A percentile compares a stretch with the other conserved stretches of the same genome.
Conservation (phyloP, 2,329 filamentous ascomycete genomes). For the Macrophomina phaseolina region DNA sequence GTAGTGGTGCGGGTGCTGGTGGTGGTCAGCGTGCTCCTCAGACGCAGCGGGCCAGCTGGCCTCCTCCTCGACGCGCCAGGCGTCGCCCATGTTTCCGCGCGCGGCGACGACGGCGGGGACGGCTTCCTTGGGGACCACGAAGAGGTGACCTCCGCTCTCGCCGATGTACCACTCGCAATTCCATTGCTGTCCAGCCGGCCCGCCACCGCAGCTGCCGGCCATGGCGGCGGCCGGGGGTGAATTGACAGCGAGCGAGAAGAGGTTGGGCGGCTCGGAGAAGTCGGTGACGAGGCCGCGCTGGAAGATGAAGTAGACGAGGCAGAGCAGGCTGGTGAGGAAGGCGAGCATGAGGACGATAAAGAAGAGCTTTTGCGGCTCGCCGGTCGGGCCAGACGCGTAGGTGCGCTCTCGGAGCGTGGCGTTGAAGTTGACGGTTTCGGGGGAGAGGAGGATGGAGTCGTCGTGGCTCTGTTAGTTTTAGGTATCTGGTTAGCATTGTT, state of each 20-base stretch:
- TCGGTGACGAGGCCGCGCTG: constrained; percentile 72
- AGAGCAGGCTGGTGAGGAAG: constrained; percentile 70
- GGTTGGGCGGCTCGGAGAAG: constrained; percentile 77
- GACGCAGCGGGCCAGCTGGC: constrained; percentile 6
- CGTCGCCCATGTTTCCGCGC: constrained; percentile 13
- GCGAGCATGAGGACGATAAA: constrained; percentile 69
- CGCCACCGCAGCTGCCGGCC: constrained; percentile 21
- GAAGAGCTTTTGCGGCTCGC: constrained; percentile 69
- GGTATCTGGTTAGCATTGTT: not conserved
- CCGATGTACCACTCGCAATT: constrained; percentile 21
- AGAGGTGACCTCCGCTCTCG: constrained; percentile 24
- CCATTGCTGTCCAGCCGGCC: constrained; percentile 17
- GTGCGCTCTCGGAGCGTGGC: constrained; percentile 68
- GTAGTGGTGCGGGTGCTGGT: constrained; percentile 9
- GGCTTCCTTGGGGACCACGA: constrained; percentile 22
- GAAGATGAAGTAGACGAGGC: constrained; percentile 66
- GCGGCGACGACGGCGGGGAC: constrained; percentile 1
- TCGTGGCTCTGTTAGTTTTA: not conserved
- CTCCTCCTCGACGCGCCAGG: constrained; percentile 20
- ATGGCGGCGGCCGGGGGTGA: constrained; percentile 51
- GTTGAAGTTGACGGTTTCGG: constrained; percentile 65
- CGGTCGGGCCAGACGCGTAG: constrained; percentile 70
- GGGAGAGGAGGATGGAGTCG: constrained; percentile 32
- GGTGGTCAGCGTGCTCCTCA: not conserved
- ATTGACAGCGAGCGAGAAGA: constrained; percentile 75